These are phyloP conservation scores for Haplosporangium gracile DNA, from an alignment of 192 early-diverging fungal genomes.

Conservation along the genomic window DNA sequence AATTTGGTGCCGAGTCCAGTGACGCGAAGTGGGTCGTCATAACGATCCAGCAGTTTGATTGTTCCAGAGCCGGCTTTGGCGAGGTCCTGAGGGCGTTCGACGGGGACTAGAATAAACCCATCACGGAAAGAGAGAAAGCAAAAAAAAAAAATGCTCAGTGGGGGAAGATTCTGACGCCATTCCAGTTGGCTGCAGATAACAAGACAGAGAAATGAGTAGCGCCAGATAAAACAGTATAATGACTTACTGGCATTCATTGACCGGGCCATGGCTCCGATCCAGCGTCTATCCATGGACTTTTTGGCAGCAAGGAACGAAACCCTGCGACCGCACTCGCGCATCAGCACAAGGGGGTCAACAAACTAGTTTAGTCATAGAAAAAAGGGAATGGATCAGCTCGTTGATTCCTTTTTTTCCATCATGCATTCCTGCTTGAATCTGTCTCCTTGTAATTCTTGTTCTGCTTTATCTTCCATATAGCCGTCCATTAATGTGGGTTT, in stretches of 20 bases:
- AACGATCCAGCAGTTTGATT: conserved; percentile 73
- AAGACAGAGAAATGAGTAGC: not conserved
- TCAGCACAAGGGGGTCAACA: conserved; percentile 93
- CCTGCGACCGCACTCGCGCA: conserved; percentile 79
- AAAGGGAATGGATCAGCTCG: not conserved
- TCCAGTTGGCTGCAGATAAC: not conserved
- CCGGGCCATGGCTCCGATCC: conserved; percentile 85
- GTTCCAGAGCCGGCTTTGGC: conserved; percentile 75
- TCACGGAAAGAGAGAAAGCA: conserved; percentile 1
- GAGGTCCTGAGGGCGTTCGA: conserved; percentile 91
- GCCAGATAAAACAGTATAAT: conserved; percentile 30
- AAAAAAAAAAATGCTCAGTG: not conserved
- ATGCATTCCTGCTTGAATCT: not conserved
- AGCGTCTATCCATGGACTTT: conserved; percentile 86
- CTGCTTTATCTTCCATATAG: not conserved
- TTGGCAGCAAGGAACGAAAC: conserved; percentile 85
- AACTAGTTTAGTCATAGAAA: conserved; percentile 68
- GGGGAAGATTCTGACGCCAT: not conserved
- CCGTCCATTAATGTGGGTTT: not conserved
- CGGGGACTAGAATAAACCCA: conserved; percentile 75
- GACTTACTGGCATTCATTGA: conserved; percentile 81
- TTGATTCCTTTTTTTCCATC: not conserved
- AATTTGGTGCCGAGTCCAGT: conserved; percentile 78
- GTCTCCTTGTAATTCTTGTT: not conserved
- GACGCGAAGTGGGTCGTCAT: conserved; percentile 74